Percentiles rank a stretch among this genome's conserved stretches.
Conservation (phyloP, 768 basidiomycete genomes). For the Candolleomyces eurysporus region DNA sequence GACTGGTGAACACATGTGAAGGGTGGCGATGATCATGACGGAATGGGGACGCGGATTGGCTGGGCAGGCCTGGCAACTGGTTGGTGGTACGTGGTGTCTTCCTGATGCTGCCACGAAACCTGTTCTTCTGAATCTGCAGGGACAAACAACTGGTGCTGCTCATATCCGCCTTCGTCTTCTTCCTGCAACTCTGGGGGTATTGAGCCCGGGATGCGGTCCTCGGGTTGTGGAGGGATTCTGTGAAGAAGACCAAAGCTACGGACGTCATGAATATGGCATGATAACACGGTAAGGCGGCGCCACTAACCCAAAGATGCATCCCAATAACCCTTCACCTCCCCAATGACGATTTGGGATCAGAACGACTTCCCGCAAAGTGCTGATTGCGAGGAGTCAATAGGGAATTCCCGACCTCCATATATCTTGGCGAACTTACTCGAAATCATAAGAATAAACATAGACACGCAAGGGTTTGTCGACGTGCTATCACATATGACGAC, state of each 20-base stretch:
- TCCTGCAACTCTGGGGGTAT: slow-evolving; percentile 57
- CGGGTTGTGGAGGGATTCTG: slow-evolving; percentile 80
- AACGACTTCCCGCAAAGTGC: slow-evolving; percentile 89
- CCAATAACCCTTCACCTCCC: slow-evolving; percentile 94
- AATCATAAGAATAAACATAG: slow-evolving; percentile 96
- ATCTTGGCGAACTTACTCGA: slow-evolving; percentile 64
- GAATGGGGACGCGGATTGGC: neutral
- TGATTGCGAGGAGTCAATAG: slow-evolving; percentile 27
- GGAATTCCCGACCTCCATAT: slow-evolving; percentile 1
- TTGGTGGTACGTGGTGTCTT: neutral
- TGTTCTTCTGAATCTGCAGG: slow-evolving; percentile 52
- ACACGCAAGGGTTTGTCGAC: slow-evolving; percentile 91
- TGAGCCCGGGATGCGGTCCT: slow-evolving; percentile 54
- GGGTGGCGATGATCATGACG: neutral
- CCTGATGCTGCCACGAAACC: neutral
- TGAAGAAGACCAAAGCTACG: slow-evolving; percentile 86
- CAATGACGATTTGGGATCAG: slow-evolving; percentile 95
- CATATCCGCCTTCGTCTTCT: slow-evolving; percentile 43
- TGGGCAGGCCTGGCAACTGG: neutral
- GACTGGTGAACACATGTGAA: no score
- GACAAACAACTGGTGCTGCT: slow-evolving; percentile 68
- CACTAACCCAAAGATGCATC: slow-evolving; percentile 91
- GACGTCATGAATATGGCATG: slow-evolving; percentile 6
- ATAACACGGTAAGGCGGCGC: neutral
- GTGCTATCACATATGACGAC: slow-evolving; percentile 51